phyloP scores from a whole-genome alignment of 768 basidiomycete genomes.

The Russula lepida region DNA sequence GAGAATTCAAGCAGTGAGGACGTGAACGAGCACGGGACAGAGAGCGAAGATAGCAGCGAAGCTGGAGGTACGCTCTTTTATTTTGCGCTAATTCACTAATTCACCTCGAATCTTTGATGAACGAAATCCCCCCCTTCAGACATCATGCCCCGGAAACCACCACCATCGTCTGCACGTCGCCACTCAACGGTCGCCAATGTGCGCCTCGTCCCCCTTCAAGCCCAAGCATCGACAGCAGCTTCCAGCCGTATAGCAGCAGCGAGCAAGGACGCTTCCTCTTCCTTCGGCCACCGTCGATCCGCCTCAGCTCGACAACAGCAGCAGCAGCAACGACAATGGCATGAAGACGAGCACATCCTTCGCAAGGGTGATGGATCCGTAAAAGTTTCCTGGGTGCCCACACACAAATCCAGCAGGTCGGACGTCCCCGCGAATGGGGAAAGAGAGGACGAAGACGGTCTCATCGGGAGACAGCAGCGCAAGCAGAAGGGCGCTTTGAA shows the following conservation, averaged over 20 bases:
- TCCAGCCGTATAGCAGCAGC: slow-evolving; percentile 27
- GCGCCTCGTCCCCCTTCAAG: slow-evolving; percentile 58
- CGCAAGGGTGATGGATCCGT: slow-evolving; percentile 51
- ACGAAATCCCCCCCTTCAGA: background rate
- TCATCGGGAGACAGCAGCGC: slow-evolving; percentile 23
- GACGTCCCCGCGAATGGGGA: slow-evolving; percentile 24
- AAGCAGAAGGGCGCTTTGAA: slow-evolving; percentile 25
- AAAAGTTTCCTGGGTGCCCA: slow-evolving; percentile 81
- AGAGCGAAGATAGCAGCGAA: slow-evolving; percentile 39
- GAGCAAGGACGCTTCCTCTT: slow-evolving; percentile 49
- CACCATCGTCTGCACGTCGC: slow-evolving; percentile 1
- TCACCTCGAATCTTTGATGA: background rate
- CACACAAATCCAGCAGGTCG: slow-evolving; percentile 21
- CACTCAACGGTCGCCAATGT: slow-evolving; percentile 44
- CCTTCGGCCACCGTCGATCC: slow-evolving; percentile 62
- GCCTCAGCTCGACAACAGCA: slow-evolving; percentile 22
- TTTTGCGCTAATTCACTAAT: no score
- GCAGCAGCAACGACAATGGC: background rate
- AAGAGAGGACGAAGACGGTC: slow-evolving; percentile 22
- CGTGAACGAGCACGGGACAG: background rate
- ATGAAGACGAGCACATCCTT: slow-evolving; percentile 18
- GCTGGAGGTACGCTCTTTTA: slow-evolving; percentile 30
- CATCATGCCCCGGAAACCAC: background rate
- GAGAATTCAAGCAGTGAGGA: slow-evolving; percentile 1
- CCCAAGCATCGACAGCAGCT: slow-evolving; percentile 27